Evolutionary conservation across 2,329 filamentous ascomycete genomes (phyloP).

Genomic region (Penicillium sp.): DNA sequence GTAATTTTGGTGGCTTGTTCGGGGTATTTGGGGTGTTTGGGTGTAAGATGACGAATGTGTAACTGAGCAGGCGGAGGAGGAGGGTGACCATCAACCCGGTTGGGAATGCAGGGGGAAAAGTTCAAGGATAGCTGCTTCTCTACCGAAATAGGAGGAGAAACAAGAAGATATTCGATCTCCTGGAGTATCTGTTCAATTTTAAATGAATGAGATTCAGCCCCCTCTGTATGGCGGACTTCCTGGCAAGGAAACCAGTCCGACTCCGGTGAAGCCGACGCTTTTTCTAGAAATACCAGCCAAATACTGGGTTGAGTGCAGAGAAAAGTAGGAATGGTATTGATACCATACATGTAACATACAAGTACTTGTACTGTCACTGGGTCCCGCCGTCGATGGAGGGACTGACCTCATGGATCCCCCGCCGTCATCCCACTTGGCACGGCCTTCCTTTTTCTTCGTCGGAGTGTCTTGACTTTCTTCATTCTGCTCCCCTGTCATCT

Average conservation of each 20-base stretch:
- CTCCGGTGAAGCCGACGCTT: slow-evolving; percentile 30
- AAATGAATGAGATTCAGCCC: neutral
- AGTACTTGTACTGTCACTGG: neutral
- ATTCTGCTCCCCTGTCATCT: slow-evolving; percentile 5
- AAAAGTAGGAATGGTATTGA: neutral
- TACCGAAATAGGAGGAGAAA: neutral
- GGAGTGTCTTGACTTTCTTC: slow-evolving; percentile 3
- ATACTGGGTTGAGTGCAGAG: neutral
- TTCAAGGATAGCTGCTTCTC: neutral
- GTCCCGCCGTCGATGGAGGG: slow-evolving; percentile 2
- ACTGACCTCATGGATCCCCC: slow-evolving; percentile 42
- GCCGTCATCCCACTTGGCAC: slow-evolving; percentile 24
- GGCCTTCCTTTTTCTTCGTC: slow-evolving; percentile 8
- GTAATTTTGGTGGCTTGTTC: slow-evolving; percentile 6
- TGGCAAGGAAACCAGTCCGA: neutral
- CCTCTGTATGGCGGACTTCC: too few species aligned
- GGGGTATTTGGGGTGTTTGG: neutral
- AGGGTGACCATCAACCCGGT: neutral
- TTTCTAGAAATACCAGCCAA: neutral
- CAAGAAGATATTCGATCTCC: too few species aligned
- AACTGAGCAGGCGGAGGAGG: neutral
- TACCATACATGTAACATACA: neutral
- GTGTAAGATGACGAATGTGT: neutral
- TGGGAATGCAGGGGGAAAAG: neutral
- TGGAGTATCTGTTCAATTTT: too few species aligned